These are phyloP conservation scores for Fusarium sp. DNA, from an alignment of 2,329 filamentous ascomycete species.

Conservation along the genomic window DNA sequence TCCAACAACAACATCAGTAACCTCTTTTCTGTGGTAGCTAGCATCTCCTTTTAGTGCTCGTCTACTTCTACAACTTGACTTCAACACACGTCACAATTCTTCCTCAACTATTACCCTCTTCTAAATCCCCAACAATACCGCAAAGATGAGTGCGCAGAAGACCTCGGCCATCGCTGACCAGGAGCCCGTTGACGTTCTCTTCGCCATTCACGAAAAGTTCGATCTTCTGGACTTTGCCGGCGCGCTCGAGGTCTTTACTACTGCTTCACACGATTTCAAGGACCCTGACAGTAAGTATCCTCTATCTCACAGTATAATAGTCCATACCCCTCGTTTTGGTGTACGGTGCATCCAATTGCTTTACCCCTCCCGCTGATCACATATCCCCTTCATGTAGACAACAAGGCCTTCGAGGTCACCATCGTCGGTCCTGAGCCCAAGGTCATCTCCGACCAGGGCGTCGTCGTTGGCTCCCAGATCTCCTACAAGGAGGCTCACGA, in stretches of 20 bases:
- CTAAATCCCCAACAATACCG: conserved; percentile 42
- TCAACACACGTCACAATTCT: conserved; percentile 29
- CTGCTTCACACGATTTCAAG: conserved; percentile 62
- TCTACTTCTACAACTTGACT: conserved; percentile 18
- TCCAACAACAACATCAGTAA: conserved; percentile 30
- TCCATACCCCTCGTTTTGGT: background rate
- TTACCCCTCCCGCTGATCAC: conserved; percentile 41
- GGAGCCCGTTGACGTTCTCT: conserved; percentile 68
- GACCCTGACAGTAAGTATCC: conserved; percentile 59
- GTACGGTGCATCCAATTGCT: conserved; percentile 1
- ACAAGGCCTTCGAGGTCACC: conserved; percentile 68
- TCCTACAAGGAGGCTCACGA: conserved; percentile 82
- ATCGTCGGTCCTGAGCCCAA: conserved; percentile 63
- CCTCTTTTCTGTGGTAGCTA: conserved; percentile 15
- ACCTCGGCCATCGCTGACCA: conserved; percentile 65
- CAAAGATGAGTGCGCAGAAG: conserved; percentile 67
- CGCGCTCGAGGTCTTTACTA: conserved; percentile 61
- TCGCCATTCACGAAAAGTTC: conserved; percentile 69
- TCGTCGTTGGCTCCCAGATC: conserved; percentile 78
- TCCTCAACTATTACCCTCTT: conserved; percentile 35
- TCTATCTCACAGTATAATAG: background rate
- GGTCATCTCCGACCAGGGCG: conserved; percentile 69
- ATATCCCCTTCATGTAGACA: conserved; percentile 49
- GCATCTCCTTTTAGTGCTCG: conserved; percentile 22
- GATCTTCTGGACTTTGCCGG: conserved; percentile 68